Evolutionary conservation across 1,284 basidiomycete species (phyloP).

Genomic region (Pholiota adiposa): DNA sequence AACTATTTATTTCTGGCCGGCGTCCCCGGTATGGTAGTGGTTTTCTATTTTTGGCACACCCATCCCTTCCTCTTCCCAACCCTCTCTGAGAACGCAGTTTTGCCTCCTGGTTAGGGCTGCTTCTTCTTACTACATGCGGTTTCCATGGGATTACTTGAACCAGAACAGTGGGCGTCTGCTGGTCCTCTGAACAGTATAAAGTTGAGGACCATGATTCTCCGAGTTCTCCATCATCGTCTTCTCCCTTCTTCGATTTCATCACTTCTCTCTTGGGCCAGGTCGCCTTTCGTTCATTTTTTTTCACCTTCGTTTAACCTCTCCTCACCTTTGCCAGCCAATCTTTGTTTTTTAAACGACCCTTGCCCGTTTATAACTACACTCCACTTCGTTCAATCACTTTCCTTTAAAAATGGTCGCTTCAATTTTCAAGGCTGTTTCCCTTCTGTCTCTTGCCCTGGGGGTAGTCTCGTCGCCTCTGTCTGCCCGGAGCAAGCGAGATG

Average conservation of each 20-base stretch:
- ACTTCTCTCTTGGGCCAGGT: slow-evolving; percentile 21
- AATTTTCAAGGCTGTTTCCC: slow-evolving; percentile 13
- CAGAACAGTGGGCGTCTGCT: background rate
- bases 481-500: slow-evolving; percentile 7
- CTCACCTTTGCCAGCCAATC: slow-evolving; percentile 11
- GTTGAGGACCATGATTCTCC: background rate
- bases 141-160: slow-evolving; percentile 10
- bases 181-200: slow-evolving; percentile 12
- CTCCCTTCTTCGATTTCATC: slow-evolving; percentile 13
- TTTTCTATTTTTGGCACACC: background rate
- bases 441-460: slow-evolving; percentile 10
- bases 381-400: slow-evolving; percentile 2
- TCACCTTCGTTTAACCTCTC: background rate
- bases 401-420: slow-evolving; percentile 17
- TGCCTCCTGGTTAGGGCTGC: background rate
- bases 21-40: background rate
- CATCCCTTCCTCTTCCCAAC: background rate
- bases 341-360: slow-evolving; percentile 12
- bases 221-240: background rate
- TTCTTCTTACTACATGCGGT: slow-evolving; percentile 6
- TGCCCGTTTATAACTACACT: background rate
- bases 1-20: background rate
- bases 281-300: slow-evolving; percentile 12
- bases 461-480: slow-evolving; percentile 15
- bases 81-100: background rate